Base-by-base conservation (phyloP, 352 stramenopile genomes). In the Pythium periplocum region DNA sequence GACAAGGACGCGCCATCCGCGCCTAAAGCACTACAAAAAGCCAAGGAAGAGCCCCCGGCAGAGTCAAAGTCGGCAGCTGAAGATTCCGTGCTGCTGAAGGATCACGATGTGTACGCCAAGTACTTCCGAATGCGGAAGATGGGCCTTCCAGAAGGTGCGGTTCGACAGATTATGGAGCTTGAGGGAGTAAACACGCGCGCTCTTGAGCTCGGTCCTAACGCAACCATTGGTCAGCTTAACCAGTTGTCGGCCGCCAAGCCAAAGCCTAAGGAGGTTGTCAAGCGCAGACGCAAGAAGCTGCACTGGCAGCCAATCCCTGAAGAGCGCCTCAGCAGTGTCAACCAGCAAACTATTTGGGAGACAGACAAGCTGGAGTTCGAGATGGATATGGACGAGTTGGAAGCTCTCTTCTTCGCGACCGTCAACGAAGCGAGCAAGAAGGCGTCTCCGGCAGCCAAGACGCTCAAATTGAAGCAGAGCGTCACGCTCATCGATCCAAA, bases 71-170 rank as follows among this genome's bases (percentile, higher is more conserved):
- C 17, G 17, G 17, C 17, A 26, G 17, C 17, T 26, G 17, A 26
- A 0, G 17, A 26, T 26, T 26, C 17, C 3, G 52, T 42, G 34
- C 56, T 69, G 45, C 45, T 87, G 2, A 73, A 75, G 47, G 62
- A 87, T 49, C 81, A 94, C 59, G 66, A 86, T 11, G 4, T 60
- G 69, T 7, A 89, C 31, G 69, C 68, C 6, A 94, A 95, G 49
- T 98, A 97, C 46, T 96, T 98, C 62, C 93, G 95, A 51, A 97
- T 98, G 91, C 66, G 97, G 6, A 90, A 96, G 61, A 80, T 97
- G 65, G 90, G 91, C 11, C 55, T 97, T 2, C 86, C 87, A 1
- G 69, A 84, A 33, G 86, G 78, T 6, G 85, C 87, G 4, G 86
- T 97, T 0, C 68, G 74, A 7, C 83, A 96, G 56, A 96, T 96